Evolutionary conservation across 305 asterid genomes (phyloP), one percentile per base, ranked within the genome.

Genomic region (Plantago coronopus): DNA sequence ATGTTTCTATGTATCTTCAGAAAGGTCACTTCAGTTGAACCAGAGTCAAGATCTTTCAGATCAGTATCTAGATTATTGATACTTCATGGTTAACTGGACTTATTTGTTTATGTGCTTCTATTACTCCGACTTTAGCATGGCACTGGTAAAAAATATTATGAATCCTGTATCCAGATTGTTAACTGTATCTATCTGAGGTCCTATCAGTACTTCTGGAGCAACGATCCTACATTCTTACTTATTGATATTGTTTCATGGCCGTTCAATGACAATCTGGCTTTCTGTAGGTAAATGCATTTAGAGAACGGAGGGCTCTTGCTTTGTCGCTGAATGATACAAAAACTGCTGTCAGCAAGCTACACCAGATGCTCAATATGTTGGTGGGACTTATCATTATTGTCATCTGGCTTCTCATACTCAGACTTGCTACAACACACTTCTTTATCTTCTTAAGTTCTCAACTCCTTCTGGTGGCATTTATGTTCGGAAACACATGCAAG

Each of bases 401-500:
- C 40, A 83, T 81, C 58, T 90, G 89, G 90, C 95, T 90, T 38
- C 90, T 85, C 45, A 81, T 83, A 69, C 85, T 87, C 51, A 85
- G 72, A 81, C 85, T 89, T 37, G 87, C 97, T 11, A 80, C 87
- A 0, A 79, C 87, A 4, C 93, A 83, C 44, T 84, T 89, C 78
- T 79, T 89, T 7, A 72, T 87, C 62, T 80, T 83, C 77, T 38
- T 89, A 48, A 85, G 95, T 78, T 89, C 95, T 51, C 97, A 89
- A 72, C 60, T 80, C 43, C 87, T 89, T 56, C 50, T 87, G 57
- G 87, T 78, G 19, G 97, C 82, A 43, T 89, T 89, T 74, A 69
- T 89, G 84, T 89, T 89, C 17, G 97, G 97, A 13, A 89, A 89
- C 79, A 77, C 93, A 3, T 79, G 84, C 77, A 87, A 89, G 87